Evolutionary conservation across 345 rosid genomes (phyloP), one percentile per base, ranked within the genome.

Genomic region (Salix caprea): DNA sequence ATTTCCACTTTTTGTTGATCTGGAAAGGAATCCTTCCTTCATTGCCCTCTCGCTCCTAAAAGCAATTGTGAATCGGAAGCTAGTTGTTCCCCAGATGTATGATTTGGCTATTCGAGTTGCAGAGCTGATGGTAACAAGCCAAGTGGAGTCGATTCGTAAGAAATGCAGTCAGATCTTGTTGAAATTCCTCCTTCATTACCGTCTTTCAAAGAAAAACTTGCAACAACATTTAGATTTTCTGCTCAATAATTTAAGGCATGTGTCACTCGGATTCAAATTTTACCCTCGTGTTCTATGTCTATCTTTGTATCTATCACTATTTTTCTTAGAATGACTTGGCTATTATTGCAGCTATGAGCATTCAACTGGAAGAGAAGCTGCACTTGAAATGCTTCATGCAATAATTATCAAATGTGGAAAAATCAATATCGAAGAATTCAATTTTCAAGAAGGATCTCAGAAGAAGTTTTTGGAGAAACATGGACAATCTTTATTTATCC

Each of bases 321-420:
- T 26, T 24, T 58, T 6, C 70, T 52, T 44, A 15, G 73, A 54
- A 40, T 80, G 44, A 65, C 11, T 72, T 67, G 32, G 28, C 37
- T 77, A 11, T 64, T 75, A 69, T 74, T 84, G 80, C 88, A 95
- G 99, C 81, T 96, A 92, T 72, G 90, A 89, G 79, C 89, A 89
- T 90, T 70, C 92, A 78, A 85, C 89, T 79, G 99, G 99, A 81
- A 91, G 98, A 86, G 87, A 88, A 80, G 92, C 98, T 67, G 98
- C 92, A 42, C 94, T 96, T 78, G 94, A 89, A 83, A 91, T 90
- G 96, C 93, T 96, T 34, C 85, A 85, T 65, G 87, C 89, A 15
- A 89, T 96, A 19, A 84, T 93, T 71, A 79, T 75, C 68, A 91
- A 96, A 86, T 90, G 50, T 46, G 50, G 50, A 46, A 46, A 46